phyloP scores from a whole-genome alignment of 2,329 filamentous ascomycete species.

The Westerdykella sp. region DNA sequence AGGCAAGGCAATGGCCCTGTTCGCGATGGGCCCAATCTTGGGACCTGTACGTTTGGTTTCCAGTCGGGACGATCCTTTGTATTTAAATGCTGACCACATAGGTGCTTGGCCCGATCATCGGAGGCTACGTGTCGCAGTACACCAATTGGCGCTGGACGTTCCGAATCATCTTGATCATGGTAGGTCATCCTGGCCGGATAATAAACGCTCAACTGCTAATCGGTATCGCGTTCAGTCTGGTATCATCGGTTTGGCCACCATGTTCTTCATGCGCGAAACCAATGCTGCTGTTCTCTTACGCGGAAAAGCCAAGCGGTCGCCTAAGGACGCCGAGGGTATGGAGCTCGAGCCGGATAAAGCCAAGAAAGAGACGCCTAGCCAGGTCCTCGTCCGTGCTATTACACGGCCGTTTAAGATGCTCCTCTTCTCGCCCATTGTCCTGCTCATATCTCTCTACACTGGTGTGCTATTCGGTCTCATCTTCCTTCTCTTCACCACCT shows the following conservation, averaged over 20 bases:
- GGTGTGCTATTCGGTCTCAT: slow-evolving; percentile 34
- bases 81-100: background rate
- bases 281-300: slow-evolving; percentile 48
- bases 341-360: too few relatives aligned
- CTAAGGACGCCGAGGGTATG: too few relatives aligned
- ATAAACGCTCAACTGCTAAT: too few relatives aligned
- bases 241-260: too few relatives aligned
- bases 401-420: slow-evolving; percentile 51
- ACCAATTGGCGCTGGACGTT: slow-evolving; percentile 30
- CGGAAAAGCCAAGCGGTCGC: too few relatives aligned
- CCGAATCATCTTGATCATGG: slow-evolving; percentile 22
- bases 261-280: slow-evolving; percentile 45
- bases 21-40: too few relatives aligned
- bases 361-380: too few relatives aligned
- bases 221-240: too few relatives aligned
- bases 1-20: too few relatives aligned
- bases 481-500: slow-evolving; percentile 25
- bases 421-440: slow-evolving; percentile 50
- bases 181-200: too few relatives aligned
- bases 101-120: slow-evolving; percentile 18
- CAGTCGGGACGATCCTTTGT: too few relatives aligned
- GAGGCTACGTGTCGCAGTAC: slow-evolving; percentile 20
- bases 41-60: slow-evolving; percentile 22
- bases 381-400: slow-evolving; percentile 35
- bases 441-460: slow-evolving; percentile 38